phyloP scores from a whole-genome alignment of 2,329 filamentous ascomycete genomes.

The Penicillium sp. region DNA sequence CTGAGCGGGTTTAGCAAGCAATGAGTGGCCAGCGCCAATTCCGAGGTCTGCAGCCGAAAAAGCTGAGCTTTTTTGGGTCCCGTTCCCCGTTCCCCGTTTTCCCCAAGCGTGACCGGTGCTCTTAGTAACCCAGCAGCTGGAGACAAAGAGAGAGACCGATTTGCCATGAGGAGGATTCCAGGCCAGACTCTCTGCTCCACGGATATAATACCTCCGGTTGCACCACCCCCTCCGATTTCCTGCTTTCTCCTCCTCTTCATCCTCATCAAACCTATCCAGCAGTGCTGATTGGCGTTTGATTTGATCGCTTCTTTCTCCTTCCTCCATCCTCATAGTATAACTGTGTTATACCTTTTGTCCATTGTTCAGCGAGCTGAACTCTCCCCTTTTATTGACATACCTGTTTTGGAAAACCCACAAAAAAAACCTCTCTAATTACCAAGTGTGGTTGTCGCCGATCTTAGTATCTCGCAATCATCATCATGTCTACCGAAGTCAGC shows the following conservation, averaged over 20 bases:
- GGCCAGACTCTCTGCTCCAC: neutral
- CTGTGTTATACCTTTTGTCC: slow-evolving; percentile 26
- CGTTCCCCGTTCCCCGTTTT: neutral
- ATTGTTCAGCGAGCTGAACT: slow-evolving; percentile 31
- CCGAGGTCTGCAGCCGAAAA: neutral
- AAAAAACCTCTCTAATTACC: neutral
- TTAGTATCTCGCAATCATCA: slow-evolving; percentile 14
- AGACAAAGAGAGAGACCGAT: neutral
- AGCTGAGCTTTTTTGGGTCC: neutral
- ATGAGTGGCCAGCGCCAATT: neutral
- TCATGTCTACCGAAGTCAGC: slow-evolving; percentile 31
- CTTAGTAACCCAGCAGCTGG: too few species aligned
- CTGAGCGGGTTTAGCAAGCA: slow-evolving; percentile 3
- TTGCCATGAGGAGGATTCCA: neutral
- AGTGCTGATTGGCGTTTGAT: slow-evolving; percentile 32
- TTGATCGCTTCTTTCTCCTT: slow-evolving; percentile 17
- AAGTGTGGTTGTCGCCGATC: neutral
- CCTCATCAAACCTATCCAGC: slow-evolving; percentile 25
- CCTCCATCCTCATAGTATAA: slow-evolving; percentile 16
- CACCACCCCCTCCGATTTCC: slow-evolving; percentile 10
- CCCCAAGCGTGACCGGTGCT: neutral
- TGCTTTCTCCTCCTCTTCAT: slow-evolving; percentile 12
- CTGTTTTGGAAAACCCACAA: neutral
- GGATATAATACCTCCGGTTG: slow-evolving; percentile 25
- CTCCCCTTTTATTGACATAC: slow-evolving; percentile 7